These are phyloP conservation scores for Silene coronaria DNA, from an alignment of 179 eudicot genomes.

Conservation along the genomic window DNA sequence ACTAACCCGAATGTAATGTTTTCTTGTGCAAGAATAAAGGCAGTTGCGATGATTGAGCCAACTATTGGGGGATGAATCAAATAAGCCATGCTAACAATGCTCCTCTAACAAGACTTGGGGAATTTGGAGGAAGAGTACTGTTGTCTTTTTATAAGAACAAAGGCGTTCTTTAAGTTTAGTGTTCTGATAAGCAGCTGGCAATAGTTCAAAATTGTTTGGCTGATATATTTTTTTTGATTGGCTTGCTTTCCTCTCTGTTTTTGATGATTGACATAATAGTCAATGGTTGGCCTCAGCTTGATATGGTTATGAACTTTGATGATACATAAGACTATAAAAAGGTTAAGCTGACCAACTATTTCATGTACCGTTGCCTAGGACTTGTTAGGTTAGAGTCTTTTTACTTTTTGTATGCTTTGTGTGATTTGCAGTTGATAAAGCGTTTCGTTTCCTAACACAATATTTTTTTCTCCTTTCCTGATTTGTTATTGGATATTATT, in stretches of 20 bases:
- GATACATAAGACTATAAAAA: background rate
- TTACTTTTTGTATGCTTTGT: background rate
- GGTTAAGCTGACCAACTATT: background rate
- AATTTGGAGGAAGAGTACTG: too few species aligned
- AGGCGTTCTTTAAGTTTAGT: too few species aligned
- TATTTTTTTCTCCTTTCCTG: background rate
- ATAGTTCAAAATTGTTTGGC: background rate
- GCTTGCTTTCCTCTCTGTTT: background rate
- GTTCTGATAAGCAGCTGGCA: background rate
- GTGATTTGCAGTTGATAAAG: background rate
- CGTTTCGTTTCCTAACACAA: background rate
- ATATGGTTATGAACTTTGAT: background rate
- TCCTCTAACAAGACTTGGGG: too few species aligned
- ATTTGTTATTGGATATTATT: conserved; percentile 20
- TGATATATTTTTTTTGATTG: background rate
- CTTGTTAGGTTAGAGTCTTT: background rate
- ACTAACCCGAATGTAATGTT: too few species aligned
- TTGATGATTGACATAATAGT: too few species aligned
- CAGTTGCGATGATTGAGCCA: too few species aligned
- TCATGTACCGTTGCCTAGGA: background rate
- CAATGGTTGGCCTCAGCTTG: background rate
- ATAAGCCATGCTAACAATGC: too few species aligned
- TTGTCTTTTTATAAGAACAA: too few species aligned
- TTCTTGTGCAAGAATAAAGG: too few species aligned
- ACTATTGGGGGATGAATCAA: too few species aligned